Evolutionary conservation across 345 rosid species (phyloP).

Genomic region (Citrus hindsii): DNA sequence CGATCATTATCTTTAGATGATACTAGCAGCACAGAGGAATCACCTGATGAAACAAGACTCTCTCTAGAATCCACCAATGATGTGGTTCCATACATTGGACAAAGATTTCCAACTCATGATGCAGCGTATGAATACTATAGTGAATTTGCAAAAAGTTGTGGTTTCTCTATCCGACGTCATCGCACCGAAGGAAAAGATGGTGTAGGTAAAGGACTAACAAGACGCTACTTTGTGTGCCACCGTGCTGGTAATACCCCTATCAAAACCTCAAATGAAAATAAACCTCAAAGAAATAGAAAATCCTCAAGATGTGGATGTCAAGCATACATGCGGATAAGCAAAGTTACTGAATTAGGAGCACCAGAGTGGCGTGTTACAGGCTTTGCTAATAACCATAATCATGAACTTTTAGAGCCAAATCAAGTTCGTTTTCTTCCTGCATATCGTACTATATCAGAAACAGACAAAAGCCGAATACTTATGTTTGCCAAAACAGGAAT

Average conservation of each 20-base stretch:
- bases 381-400: conserved; percentile 84
- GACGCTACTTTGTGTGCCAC: conserved; percentile 96
- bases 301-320: conserved; percentile 96
- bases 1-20: conserved; percentile 78
- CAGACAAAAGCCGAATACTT: conserved; percentile 84
- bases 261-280: conserved; percentile 59
- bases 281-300: conserved; percentile 86
- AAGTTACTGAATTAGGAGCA: conserved; percentile 62
- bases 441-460: conserved; percentile 81
- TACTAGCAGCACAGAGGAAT: conserved; percentile 81
- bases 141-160: conserved; percentile 80
- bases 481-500: conserved; percentile 98
- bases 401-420: conserved; percentile 81
- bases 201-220: conserved; percentile 89
- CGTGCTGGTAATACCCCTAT: conserved; percentile 97
- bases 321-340: conserved; percentile 85
- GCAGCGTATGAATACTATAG: conserved; percentile 88
- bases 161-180: conserved; percentile 91
- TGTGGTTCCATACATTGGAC: conserved; percentile 75
- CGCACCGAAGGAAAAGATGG: conserved; percentile 98
- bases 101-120: conserved; percentile 81
- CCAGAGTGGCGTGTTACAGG: conserved; percentile 96
- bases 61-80: conserved; percentile 66
- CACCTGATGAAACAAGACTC: conserved; percentile 69
- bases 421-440: conserved; percentile 99